Conservation (phyloP, 352 stramenopile genomes). For the Globisporangium nodosum region DNA sequence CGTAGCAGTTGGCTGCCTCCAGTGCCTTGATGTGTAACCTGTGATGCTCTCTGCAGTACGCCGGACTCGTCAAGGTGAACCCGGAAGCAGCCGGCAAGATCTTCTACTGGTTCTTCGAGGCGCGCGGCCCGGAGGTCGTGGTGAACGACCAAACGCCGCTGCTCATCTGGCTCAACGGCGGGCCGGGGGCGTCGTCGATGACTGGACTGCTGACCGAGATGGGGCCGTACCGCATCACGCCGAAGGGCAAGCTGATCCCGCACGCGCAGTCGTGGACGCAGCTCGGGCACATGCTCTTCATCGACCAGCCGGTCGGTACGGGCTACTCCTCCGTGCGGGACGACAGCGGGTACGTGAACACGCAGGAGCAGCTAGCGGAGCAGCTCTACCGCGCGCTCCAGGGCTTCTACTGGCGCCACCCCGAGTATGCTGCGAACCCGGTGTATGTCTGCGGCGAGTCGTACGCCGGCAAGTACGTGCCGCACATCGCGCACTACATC, state of each 20-base stretch:
- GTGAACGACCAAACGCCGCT: constrained; percentile 46
- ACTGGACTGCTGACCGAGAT: constrained; percentile 73
- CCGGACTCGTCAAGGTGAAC: constrained; percentile 64
- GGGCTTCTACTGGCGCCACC: constrained; percentile 87
- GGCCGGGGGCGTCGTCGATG: constrained; percentile 75
- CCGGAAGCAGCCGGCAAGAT: constrained; percentile 42
- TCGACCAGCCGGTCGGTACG: constrained; percentile 79
- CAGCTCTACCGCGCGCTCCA: constrained; percentile 93
- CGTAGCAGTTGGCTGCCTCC: constrained; percentile 7
- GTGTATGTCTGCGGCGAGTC: constrained; percentile 87
- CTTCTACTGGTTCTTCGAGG: constrained; percentile 88
- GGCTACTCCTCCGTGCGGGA: constrained; percentile 73
- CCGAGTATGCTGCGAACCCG: constrained; percentile 59
- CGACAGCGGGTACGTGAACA: constrained; percentile 62
- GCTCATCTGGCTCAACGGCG: constrained; percentile 79
- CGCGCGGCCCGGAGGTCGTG: constrained; percentile 33
- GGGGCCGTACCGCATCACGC: constrained; percentile 66
- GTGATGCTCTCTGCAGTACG: constrained; percentile 43
- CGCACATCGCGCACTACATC: constrained; percentile 93
- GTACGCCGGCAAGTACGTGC: constrained; percentile 97
- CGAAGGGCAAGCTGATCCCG: constrained; percentile 62
- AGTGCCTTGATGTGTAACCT: constrained; percentile 15
- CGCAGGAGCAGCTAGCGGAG: constrained; percentile 56
- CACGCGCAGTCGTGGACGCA: constrained; percentile 69
- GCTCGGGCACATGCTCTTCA: constrained; percentile 79